phyloP scores from a whole-genome alignment of 805 yeast genomes.

The Helenozyma rhizophorensis region DNA sequence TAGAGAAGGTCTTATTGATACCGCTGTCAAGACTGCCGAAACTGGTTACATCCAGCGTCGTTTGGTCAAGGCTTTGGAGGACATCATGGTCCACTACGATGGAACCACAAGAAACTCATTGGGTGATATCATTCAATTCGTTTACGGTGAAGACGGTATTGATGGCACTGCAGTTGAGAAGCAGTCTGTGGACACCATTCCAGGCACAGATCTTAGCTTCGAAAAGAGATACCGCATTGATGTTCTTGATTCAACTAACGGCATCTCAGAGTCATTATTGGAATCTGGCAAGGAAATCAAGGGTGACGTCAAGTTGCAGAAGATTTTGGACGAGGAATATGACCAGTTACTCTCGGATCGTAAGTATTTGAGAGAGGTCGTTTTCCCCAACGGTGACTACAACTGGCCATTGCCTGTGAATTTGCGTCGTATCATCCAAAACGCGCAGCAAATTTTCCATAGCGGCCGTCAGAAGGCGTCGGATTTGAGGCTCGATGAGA shows the following conservation, averaged over 20 bases:
- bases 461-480: constrained; percentile 87
- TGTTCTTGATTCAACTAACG: constrained; percentile 59
- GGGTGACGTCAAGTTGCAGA: constrained; percentile 84
- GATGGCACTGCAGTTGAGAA: constrained; percentile 98
- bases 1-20: constrained; percentile 98
- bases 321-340: constrained; percentile 77
- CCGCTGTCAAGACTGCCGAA: constrained; percentile 99
- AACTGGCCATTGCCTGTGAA: constrained; percentile 98
- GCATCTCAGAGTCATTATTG: constrained; percentile 66
- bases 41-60: constrained; percentile 99
- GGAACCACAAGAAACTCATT: constrained; percentile 97
- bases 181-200: constrained; percentile 91
- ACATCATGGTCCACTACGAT: constrained; percentile 96
- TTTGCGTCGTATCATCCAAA: constrained; percentile 92
- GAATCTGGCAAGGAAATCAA: constrained; percentile 88
- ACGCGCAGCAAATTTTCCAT: constrained; percentile 95
- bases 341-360: constrained; percentile 76
- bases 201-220: constrained; percentile 83
- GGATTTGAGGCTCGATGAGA: constrained; percentile 80
- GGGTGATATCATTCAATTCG: constrained; percentile 93
- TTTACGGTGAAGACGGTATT: constrained; percentile 98
- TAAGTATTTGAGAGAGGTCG: constrained; percentile 65
- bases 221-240: constrained; percentile 84
- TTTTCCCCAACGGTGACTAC: constrained; percentile 90
- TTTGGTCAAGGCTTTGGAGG: constrained; percentile 93